Conservation (phyloP, 2,329 filamentous ascomycete species). For the Elsinoe batatas region DNA sequence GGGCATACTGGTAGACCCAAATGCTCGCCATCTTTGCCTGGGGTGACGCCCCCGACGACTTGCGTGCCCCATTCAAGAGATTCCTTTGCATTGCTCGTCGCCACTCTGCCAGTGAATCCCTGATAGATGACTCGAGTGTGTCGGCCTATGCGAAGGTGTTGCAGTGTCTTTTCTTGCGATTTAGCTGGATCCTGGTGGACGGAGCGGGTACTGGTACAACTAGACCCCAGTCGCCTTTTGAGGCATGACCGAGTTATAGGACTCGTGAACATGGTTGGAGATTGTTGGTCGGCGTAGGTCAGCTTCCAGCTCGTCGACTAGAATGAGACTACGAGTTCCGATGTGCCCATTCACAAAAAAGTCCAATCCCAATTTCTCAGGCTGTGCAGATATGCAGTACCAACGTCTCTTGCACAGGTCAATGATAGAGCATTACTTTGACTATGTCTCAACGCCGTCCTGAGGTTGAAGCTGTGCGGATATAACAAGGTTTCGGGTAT, state of each 20-base stretch:
- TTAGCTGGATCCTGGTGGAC: neutral
- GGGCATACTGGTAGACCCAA: conserved; percentile 63
- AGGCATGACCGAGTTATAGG: neutral
- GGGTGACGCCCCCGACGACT: conserved; percentile 68
- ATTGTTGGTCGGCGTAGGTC: neutral
- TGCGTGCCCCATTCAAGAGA: conserved; percentile 70
- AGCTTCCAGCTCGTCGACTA: neutral
- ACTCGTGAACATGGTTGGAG: neutral
- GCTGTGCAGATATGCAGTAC: too few species aligned
- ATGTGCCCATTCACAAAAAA: too few species aligned
- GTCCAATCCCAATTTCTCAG: too few species aligned
- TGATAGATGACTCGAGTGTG: conserved; percentile 61
- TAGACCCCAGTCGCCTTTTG: neutral
- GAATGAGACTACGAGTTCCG: too few species aligned
- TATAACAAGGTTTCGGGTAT: conserved; percentile 13
- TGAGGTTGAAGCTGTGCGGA: conserved; percentile 2
- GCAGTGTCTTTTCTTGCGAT: conserved; percentile 52
- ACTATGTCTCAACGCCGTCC: neutral
- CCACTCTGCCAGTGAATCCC: conserved; percentile 58
- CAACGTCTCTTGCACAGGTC: neutral
- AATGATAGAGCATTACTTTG: neutral
- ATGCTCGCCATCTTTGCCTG: conserved; percentile 60
- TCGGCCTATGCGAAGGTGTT: conserved; percentile 55
- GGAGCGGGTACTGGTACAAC: neutral
- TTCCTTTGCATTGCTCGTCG: conserved; percentile 66